Base-by-base conservation (phyloP, 2,329 filamentous ascomycete genomes). In the Fusarium xylarioides region DNA sequence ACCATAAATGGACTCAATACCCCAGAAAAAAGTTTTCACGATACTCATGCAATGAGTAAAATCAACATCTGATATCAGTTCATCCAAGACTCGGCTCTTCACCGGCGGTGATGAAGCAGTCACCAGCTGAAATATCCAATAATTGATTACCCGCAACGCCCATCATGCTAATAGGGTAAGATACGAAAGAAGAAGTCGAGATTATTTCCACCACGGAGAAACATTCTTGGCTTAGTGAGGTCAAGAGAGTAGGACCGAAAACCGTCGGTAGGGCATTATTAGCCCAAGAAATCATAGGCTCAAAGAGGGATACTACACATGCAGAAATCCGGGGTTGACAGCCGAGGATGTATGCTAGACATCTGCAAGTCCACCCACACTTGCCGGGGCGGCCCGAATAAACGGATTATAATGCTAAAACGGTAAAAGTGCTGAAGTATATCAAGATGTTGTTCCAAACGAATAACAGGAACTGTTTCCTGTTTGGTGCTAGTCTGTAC, bases 361-460 rank as follows among this genome's bases (percentile, higher is more conserved):
- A n/a, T n/a, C n/a, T n/a, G n/a, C n/a, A n/a, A n/a, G n/a, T n/a
- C n/a, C n/a, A 49, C 46, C 34, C 43, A 53, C 52, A 54, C 35
- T 26, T 70, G 66, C 66, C 52, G 66, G 52, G 58, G 66, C 66
- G 66, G 65, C 58, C 66, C 66, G 66, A 69, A 53, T 69, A 8
- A 23, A 65, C 28, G 23, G 21, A n/a, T 8, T 11, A 32, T 38
- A 34, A 40, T 40, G 26, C 49, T 52, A 35, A 52, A 35, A 52
- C 12, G 30, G 49, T 35, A 34, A 26, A 52, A 21, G 49, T 26
- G 12, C 23, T 26, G 18, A 35, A 35, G n/a, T 7, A n/a, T 12
- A 5, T 28, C 12, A 53, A 53, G 19, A 54, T 38, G 30, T 44
- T 43, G 32, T 16, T 35, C 37, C 12, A 26, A 5, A 16, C 11